Base-by-base conservation (phyloP, 352 stramenopile genomes). In the Phytophthora syringae region DNA sequence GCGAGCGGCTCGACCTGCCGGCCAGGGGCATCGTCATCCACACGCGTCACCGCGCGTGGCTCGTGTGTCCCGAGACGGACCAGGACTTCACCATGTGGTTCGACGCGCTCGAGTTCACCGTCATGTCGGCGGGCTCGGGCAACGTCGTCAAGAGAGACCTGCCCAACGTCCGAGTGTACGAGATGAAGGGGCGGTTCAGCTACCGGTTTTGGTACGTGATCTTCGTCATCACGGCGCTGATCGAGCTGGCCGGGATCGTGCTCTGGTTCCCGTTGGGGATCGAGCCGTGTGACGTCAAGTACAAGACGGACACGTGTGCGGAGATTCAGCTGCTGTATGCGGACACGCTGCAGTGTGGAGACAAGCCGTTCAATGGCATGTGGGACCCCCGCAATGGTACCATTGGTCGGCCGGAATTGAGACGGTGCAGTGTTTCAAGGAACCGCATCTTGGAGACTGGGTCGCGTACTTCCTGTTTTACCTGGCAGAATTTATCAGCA, bases 11-110 rank as follows among this genome's bases (percentile, higher is more conserved):
- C n/a, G 84, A 93, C 65, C 60, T 93, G 39, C 84, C 84, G 0
- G 74, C 81, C 3, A 60, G 77, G 10, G 84, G 84, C 42, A 88
- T 93, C 52, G 81, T 81, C 28, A 91, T 93, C 68, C 84, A 91
- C 71, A 93, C 84, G 62, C 76, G 82, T 20, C 80, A 88, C 50
- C 84, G 84, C 22, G 79, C 86, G 24, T 93, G 84, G 84, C 75
- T 91, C 36, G 59, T 93, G 45, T 93, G 84, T 72, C 84, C 84
- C 37, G 84, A 93, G 70, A 93, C 84, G n/a, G 84, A 93, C 45
- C 70, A 83, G 49, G 84, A 90, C 62, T 93, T 91, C 60, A 80
- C 72, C 7, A 91, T 93, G 84, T 93, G 84, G 84, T 93, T 93
- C 57, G 84, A 93, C 55, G 84, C 82, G 2, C 65, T 93, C 25